Conservation (phyloP, 106 monocot genomes). For the Allium cepa region DNA sequence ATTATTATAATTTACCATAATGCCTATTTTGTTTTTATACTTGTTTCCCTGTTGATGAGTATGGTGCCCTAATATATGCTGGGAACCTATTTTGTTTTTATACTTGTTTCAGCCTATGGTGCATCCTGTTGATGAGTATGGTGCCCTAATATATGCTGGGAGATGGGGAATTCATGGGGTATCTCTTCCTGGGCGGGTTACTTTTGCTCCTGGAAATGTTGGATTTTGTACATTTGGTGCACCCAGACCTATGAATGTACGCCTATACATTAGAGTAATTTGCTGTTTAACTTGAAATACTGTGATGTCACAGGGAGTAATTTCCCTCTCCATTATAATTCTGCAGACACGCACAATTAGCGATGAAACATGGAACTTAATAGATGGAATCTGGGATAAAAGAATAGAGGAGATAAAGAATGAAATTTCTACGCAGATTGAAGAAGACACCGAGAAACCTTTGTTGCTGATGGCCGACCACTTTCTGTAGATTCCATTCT, state of each 20-base stretch:
- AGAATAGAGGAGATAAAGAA: constrained; percentile 56
- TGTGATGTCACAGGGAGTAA: background rate
- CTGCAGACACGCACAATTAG: constrained; percentile 70
- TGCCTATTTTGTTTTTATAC: too few relatives aligned
- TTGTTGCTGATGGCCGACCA: constrained; percentile 51
- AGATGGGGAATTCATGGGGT: constrained; percentile 86
- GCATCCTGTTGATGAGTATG: constrained; percentile 73
- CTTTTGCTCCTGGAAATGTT: constrained; percentile 81
- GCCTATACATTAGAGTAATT: too few relatives aligned
- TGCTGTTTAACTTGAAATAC: background rate
- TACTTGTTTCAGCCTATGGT: constrained; percentile 43
- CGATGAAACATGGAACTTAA: constrained; percentile 74
- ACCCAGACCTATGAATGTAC: constrained; percentile 73
- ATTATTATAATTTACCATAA: background rate
- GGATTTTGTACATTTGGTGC: constrained; percentile 81
- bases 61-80: constrained; percentile 74
- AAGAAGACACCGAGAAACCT: constrained; percentile 52
- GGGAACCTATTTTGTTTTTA: constrained; percentile 13
- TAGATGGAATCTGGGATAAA: constrained; percentile 65
- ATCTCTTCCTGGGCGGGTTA: constrained; percentile 73
- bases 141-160: constrained; percentile 77
- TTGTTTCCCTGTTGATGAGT: constrained; percentile 62
- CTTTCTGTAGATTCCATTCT: constrained; percentile 22
- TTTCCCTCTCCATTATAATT: background rate
- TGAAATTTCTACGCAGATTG: constrained; percentile 44